Evolutionary conservation across 2,329 filamentous ascomycete genomes (phyloP).

Genomic region (Botrytis galanthina): DNA sequence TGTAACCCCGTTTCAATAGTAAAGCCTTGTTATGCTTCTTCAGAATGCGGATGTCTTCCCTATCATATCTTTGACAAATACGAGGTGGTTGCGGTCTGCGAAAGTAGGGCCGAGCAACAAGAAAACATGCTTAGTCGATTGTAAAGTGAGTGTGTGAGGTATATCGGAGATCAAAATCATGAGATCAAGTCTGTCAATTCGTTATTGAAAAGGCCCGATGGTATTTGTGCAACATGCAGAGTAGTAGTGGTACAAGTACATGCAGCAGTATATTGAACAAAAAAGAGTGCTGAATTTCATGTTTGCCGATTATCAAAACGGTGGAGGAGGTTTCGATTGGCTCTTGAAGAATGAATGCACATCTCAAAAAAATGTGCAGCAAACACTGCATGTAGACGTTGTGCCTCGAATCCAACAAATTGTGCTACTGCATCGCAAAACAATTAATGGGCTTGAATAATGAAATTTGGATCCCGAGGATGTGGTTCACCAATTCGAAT

Average conservation of each 20-base stretch:
- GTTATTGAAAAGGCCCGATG: conserved; percentile 13
- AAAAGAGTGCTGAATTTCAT: not conserved
- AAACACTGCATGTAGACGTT: not conserved
- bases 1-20: not conserved
- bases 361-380: not conserved
- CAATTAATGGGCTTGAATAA: not conserved
- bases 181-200: not conserved
- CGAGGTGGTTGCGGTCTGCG: not conserved
- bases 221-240: not conserved
- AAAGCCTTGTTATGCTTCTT: conserved; percentile 12
- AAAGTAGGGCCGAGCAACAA: not conserved
- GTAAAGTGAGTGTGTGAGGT: not conserved
- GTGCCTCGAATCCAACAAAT: not conserved
- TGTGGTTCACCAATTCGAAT: conserved; percentile 13
- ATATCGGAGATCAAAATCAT: not conserved
- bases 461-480: not conserved
- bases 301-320: not conserved
- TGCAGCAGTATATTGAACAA: not conserved
- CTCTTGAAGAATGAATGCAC: not conserved
- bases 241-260: conserved; percentile 6
- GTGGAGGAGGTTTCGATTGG: not conserved
- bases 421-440: not conserved
- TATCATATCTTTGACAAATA: not conserved
- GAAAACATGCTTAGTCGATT: not conserved
- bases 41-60: not conserved